phyloP scores from a whole-genome alignment of 169 alveolate species.

The Perkinsus chesapeaki region DNA sequence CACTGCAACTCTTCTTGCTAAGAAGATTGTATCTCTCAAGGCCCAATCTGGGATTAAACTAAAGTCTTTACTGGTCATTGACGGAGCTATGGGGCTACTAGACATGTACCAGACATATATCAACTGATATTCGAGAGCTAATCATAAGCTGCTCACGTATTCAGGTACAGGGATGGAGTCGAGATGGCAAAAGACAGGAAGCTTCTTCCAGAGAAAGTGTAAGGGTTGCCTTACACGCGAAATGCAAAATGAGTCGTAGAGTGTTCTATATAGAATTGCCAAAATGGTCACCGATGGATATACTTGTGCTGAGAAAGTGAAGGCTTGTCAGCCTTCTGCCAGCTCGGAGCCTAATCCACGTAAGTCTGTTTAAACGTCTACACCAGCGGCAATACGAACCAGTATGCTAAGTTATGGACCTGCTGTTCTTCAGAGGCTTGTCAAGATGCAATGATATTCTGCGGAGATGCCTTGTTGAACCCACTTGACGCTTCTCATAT shows the following conservation, averaged over 20 bases:
- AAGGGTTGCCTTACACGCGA: neutral
- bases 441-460: neutral
- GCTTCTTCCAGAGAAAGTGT: neutral
- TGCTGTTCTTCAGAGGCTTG: neutral
- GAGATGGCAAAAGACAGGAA: neutral
- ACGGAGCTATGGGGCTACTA: neutral
- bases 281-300: neutral
- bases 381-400: too few relatives aligned
- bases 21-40: neutral
- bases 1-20: neutral
- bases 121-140: neutral
- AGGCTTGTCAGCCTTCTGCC: neutral
- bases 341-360: neutral
- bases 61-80: neutral
- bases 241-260: neutral
- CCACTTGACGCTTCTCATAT: neutral
- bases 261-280: neutral
- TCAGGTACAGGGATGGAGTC: neutral
- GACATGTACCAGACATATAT: neutral
- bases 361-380: too few relatives aligned
- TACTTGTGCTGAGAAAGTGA: neutral
- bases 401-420: too few relatives aligned
- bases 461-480: neutral
- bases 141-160: neutral
- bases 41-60: neutral